phyloP scores from a whole-genome alignment of 1,284 basidiomycete genomes.

The Leucoagaricus sp. region DNA sequence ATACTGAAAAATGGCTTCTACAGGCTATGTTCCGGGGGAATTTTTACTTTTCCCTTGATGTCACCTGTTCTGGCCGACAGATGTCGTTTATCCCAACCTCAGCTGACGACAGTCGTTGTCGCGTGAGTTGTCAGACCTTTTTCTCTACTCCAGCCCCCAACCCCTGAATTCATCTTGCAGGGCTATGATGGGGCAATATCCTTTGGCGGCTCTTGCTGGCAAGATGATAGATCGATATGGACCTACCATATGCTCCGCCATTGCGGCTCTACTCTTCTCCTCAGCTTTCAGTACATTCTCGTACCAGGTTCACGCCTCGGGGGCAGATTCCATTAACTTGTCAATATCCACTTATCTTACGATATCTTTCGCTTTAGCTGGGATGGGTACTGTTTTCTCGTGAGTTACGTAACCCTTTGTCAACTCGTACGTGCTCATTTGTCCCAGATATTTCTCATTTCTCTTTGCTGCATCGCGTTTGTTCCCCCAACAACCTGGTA shows the following conservation, averaged over 20 bases:
- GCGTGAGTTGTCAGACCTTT: slow-evolving; percentile 24
- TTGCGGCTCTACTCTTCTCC: slow-evolving; percentile 60
- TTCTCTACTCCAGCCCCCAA: neutral
- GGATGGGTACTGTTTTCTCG: slow-evolving; percentile 71
- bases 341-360: slow-evolving; percentile 47
- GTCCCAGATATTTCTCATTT: slow-evolving; percentile 67
- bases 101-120: slow-evolving; percentile 72
- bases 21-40: slow-evolving; percentile 70
- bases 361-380: slow-evolving; percentile 60
- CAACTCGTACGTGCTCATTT: neutral
- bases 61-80: slow-evolving; percentile 60
- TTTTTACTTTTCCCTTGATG: slow-evolving; percentile 76
- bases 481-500: slow-evolving; percentile 63
- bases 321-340: slow-evolving; percentile 39
- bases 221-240: slow-evolving; percentile 55
- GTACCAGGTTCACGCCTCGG: slow-evolving; percentile 46
- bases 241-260: slow-evolving; percentile 60
- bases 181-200: slow-evolving; percentile 37
- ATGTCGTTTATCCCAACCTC: slow-evolving; percentile 68
- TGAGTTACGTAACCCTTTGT: slow-evolving; percentile 37
- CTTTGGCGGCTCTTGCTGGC: slow-evolving; percentile 31
- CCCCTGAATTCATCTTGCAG: slow-evolving; percentile 16
- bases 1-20: slow-evolving; percentile 5
- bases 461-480: slow-evolving; percentile 73
- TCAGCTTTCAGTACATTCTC: slow-evolving; percentile 64